Evolutionary conservation across 1,139 yeast species (phyloP), one percentile per base, ranked within the genome.

Genomic region (Suhomyces taliae): DNA sequence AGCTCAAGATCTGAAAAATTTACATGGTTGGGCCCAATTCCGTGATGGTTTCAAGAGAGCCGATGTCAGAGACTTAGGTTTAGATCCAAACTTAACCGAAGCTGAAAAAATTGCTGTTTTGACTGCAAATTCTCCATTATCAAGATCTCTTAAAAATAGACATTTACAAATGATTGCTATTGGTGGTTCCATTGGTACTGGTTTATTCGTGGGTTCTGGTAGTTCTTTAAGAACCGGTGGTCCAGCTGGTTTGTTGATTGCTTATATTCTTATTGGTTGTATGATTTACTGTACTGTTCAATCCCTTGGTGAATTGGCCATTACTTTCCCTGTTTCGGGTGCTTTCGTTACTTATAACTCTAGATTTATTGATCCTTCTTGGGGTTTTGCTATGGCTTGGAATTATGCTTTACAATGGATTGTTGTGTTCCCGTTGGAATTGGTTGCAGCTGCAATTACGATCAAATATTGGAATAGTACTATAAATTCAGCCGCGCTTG

Each of bases 141-240:
- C 82, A 43, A 75, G 89, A 61, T 74, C 79, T 38, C 74, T 87
- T 48, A 83, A 83, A 55, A 73, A 69, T 39, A 75, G 88, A 69
- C 82, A 87, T 72, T 70, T 88, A 57, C 87, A 85, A 61, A 86
- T 88, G 89, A 84, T 89, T 63, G 95, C 95, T 41, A 83, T 89
- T 57, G 96, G 96, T 61, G 95, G 95, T 53, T 78, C 90, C 45
- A 87, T 89, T 53, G 96, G 96, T 67, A 87, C 95, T 7, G 91
- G 90, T 40, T 67, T 83, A 52, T 81, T 84, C 55, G 84, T 90
- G 37, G 96, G 96, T 49, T 78, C 87, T 26, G 96, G 95, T 41
- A 69, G 74, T 14, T 80, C 90, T 1, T 71, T 88, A 55, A 64
- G 70, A 41, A 71, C 77, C 32, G 95, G 95, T 46, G 96, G 97